Evolutionary conservation across 1,284 basidiomycete species (phyloP), one percentile per base, ranked within the genome.

Genomic region (Erythrobasidium hasegawianum): DNA sequence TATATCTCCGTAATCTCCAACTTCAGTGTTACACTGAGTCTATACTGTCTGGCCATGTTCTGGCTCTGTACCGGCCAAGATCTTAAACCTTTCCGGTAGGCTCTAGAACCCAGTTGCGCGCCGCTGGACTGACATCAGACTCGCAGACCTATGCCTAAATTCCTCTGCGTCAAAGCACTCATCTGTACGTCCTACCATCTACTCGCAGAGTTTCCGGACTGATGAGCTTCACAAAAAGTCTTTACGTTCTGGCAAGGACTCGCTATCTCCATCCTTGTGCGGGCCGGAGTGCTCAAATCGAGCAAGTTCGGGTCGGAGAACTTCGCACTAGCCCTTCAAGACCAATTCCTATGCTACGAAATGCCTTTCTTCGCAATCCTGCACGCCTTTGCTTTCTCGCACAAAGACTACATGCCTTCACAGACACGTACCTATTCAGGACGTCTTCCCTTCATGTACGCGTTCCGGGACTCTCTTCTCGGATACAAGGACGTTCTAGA

Each of bases 191-290:
- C 33, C 33, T 4, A 33, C 11, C 33, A 33, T 33, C 11, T 11
- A 33, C 33, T 4, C 11, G 33, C 11, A 11, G 5, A 33, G n/a
- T n/a, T 33, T 11, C 33, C 33, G 33, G 11, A 5, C 33, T 33
- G 33, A 33, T 11, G 33, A 11, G n/a, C n/a, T 33, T 33, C 33
- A 4, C 4, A 5, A 33, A 4, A 4, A 33, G 33, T 97, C 82
- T 95, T 96, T 79, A 94, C 89, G 0, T 99, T 98, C 80, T 99
- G 95, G 95, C 95, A 98, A 76, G 85, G 87, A 14, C 85, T 97
- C 50, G 84, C 77, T 50, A 86, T 98, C 59, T 94, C 92, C 27
- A 84, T 92, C 72, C 83, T 97, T 20, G 95, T 97, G 45, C 87
- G 92, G 1, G 81, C 87, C 0, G 84, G 87, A 1, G 81, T 82